Evolutionary conservation across 441 rosid species (phyloP).

Genomic region (Gossypium davidsonii): DNA sequence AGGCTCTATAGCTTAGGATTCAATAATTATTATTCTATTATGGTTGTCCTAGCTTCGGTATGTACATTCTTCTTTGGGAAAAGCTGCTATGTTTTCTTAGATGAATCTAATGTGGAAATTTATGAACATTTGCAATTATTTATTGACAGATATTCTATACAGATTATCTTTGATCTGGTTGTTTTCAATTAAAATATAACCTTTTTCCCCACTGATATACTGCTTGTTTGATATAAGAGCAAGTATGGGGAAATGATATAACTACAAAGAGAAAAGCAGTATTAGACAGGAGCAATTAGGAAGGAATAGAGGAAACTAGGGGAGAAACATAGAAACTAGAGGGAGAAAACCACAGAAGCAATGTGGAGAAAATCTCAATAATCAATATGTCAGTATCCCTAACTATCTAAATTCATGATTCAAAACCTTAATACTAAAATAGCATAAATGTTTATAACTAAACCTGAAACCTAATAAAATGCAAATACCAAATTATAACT

Average conservation of each 20-base stretch:
- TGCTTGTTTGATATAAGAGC: not conserved
- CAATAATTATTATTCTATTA: not conserved
- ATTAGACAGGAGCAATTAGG: not conserved
- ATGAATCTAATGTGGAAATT: slow-evolving; percentile 1
- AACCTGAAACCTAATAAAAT: not conserved
- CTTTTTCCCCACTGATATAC: not conserved
- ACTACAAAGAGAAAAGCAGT: not conserved
- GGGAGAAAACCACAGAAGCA: not conserved
- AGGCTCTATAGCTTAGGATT: not conserved
- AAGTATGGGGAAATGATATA: not conserved
- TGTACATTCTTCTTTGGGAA: not conserved
- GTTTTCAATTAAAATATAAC: not conserved
- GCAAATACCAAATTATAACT: not conserved
- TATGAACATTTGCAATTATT: not conserved
- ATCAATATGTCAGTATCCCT: not conserved
- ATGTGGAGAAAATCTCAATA: not conserved
- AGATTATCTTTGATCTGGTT: not conserved
- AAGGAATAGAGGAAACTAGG: not conserved
- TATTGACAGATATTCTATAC: not conserved
- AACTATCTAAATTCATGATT: not conserved
- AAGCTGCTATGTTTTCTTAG: not conserved
- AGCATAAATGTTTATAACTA: not conserved
- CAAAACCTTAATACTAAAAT: not conserved
- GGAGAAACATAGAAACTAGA: not conserved
- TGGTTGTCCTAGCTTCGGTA: not conserved